These are phyloP conservation scores for Colletotrichum gigasporum DNA, from an alignment of 2,329 filamentous ascomycete species.

Conservation along the genomic window DNA sequence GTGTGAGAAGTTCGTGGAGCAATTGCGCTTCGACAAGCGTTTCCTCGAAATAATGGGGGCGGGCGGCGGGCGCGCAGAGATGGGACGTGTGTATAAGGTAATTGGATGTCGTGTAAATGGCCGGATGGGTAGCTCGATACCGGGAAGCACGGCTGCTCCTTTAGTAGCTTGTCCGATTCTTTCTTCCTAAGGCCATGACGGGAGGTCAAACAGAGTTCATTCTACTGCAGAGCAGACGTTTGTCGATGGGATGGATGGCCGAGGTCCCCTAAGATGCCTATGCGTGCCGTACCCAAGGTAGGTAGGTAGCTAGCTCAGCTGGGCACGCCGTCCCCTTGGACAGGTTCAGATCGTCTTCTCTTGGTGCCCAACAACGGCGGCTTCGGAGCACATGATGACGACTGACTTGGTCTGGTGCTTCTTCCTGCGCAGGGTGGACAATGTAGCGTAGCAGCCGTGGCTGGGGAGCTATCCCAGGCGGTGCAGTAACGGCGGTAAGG, in stretches of 20 bases:
- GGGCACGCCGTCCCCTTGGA: not conserved
- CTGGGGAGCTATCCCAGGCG: not conserved
- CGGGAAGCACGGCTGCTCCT: not conserved
- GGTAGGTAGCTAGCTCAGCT: no score
- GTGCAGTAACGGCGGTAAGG: not conserved
- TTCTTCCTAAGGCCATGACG: not conserved
- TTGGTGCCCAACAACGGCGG: not conserved
- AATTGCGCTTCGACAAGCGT: slow-evolving; percentile 31
- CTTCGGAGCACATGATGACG: not conserved
- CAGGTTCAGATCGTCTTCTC: not conserved
- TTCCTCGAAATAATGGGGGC: not conserved
- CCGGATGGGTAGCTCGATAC: not conserved
- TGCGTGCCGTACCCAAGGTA: no score
- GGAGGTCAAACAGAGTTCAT: slow-evolving; percentile 21
- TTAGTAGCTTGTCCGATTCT: not conserved
- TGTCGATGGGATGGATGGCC: not conserved
- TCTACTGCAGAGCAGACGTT: slow-evolving; percentile 5
- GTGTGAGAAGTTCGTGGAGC: slow-evolving; percentile 18
- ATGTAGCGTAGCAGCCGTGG: not conserved
- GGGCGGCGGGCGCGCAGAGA: slow-evolving; percentile 2
- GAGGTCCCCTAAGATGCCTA: no score
- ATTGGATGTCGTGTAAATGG: no score
- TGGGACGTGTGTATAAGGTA: slow-evolving; percentile 10
- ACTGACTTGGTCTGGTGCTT: not conserved
- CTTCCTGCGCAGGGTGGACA: not conserved